These are phyloP conservation scores for Penium margaritaceum DNA, from an alignment of 139 green algal species.

Conservation along the genomic window DNA sequence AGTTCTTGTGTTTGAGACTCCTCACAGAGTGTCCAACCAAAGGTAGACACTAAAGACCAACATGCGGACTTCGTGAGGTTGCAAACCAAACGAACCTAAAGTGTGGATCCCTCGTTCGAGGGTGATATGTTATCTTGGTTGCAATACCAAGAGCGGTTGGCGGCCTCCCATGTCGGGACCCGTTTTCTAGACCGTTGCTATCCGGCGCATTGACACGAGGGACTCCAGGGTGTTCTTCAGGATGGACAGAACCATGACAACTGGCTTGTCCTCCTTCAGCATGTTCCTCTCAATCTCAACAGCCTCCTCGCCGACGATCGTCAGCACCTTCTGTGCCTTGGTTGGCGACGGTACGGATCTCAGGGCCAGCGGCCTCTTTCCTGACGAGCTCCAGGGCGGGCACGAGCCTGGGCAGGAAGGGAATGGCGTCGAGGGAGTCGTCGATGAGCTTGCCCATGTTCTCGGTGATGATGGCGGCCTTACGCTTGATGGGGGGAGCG, in stretches of 20 bases:
- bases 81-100: too few relatives aligned
- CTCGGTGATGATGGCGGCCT: slow-evolving; percentile 74
- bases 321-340: slow-evolving; percentile 41
- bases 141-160: too few relatives aligned
- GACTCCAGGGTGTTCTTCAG: slow-evolving; percentile 8
- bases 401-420: slow-evolving; percentile 77
- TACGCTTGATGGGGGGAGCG: slow-evolving; percentile 78
- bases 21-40: too few relatives aligned
- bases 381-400: slow-evolving; percentile 64
- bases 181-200: too few relatives aligned
- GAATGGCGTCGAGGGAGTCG: slow-evolving; percentile 67
- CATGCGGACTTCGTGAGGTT: too few relatives aligned
- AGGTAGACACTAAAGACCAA: too few relatives aligned
- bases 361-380: slow-evolving; percentile 79
- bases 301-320: slow-evolving; percentile 29
- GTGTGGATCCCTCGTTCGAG: too few relatives aligned
- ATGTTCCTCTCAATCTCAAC: slow-evolving; percentile 2
- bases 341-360: slow-evolving; percentile 62
- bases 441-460: slow-evolving; percentile 90
- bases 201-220: too few relatives aligned
- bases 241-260: slow-evolving; percentile 7
- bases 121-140: too few relatives aligned
- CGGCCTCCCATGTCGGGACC: too few relatives aligned
- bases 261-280: slow-evolving; percentile 5
- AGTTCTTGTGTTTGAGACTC: too few relatives aligned